Percentiles rank a stretch among this genome's conserved stretches.
phyloP scores from a whole-genome alignment of 2,329 filamentous ascomycete genomes.

The Metarhizium anisopliae region DNA sequence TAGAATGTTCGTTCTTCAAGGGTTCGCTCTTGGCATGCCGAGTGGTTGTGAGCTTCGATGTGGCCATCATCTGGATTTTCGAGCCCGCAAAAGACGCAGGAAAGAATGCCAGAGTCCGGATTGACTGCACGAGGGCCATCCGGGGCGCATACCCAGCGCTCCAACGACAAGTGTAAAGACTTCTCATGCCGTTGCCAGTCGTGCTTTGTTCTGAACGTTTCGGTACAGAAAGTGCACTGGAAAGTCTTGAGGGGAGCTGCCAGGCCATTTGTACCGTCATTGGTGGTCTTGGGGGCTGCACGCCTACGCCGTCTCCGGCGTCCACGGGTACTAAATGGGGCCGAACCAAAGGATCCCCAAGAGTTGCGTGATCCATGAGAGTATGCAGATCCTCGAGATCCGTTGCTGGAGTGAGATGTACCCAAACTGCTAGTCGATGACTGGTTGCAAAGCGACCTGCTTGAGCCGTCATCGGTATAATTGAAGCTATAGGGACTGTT shows the following conservation, averaged over 20 bases:
- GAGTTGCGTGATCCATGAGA: slow-evolving; percentile 51
- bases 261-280: slow-evolving; percentile 25
- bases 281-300: slow-evolving; percentile 26
- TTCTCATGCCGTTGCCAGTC: slow-evolving; percentile 67
- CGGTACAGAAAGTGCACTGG: slow-evolving; percentile 62
- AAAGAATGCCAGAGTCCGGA: slow-evolving; percentile 46
- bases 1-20: slow-evolving; percentile 56
- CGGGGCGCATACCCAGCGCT: slow-evolving; percentile 56
- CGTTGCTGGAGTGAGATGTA: slow-evolving; percentile 51
- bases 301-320: slow-evolving; percentile 41
- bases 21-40: slow-evolving; percentile 57
- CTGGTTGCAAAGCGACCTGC: slow-evolving; percentile 46
- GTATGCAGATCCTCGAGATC: slow-evolving; percentile 49
- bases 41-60: slow-evolving; percentile 50
- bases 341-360: slow-evolving; percentile 39
- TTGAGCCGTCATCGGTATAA: slow-evolving; percentile 53
- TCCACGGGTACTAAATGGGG: slow-evolving; percentile 32
- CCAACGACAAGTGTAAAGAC: slow-evolving; percentile 54
- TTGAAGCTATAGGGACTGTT: slow-evolving; percentile 49
- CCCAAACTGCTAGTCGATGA: slow-evolving; percentile 53
- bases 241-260: slow-evolving; percentile 44
- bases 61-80: slow-evolving; percentile 46
- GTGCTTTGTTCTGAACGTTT: slow-evolving; percentile 59
- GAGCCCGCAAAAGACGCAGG: slow-evolving; percentile 53
- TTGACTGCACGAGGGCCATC: slow-evolving; percentile 47